These are phyloP conservation scores for Wickerhamomyces rabaulensis DNA, from an alignment of 805 yeast species.

Conservation along the genomic window DNA sequence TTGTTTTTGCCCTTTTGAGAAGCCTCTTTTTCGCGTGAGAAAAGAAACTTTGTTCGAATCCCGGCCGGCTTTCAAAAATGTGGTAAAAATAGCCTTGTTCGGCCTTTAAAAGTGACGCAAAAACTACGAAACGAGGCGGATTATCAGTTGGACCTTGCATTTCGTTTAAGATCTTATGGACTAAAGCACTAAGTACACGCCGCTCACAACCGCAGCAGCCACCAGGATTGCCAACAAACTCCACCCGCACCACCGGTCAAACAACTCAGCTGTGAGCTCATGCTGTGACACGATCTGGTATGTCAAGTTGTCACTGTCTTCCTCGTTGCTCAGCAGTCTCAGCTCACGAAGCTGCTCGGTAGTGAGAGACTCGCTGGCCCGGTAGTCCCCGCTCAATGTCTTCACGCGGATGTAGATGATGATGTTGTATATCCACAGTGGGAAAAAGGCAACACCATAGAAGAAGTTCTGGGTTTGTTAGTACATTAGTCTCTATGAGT, in stretches of 20 bases:
- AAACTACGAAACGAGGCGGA: too few relatives aligned
- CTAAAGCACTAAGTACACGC: neutral
- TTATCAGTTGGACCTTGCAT: too few relatives aligned
- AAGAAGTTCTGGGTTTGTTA: slow-evolving; percentile 15
- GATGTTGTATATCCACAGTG: slow-evolving; percentile 18
- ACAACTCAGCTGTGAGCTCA: slow-evolving; percentile 1
- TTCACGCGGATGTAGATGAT: slow-evolving; percentile 4
- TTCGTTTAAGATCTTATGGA: slow-evolving; percentile 8
- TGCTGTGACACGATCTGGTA: slow-evolving; percentile 13
- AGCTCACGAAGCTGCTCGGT: neutral
- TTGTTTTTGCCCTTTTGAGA: too few relatives aligned
- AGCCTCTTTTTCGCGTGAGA: too few relatives aligned
- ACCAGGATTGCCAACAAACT: slow-evolving; percentile 11
- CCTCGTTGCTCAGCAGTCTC: slow-evolving; percentile 3
- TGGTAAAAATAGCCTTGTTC: too few relatives aligned
- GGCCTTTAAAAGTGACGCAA: too few relatives aligned
- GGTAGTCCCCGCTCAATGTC: slow-evolving; percentile 5
- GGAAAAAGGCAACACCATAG: slow-evolving; percentile 16
- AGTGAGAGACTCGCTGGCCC: slow-evolving; percentile 14
- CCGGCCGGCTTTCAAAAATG: too few relatives aligned
- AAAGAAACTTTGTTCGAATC: too few relatives aligned
- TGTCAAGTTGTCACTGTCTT: slow-evolving; percentile 9
- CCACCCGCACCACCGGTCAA: slow-evolving; percentile 16
- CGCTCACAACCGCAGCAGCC: neutral
- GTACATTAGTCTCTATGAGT: slow-evolving; percentile 1